Conservation (phyloP, 208 protist genomes). For the Acanthamoeba quina region DNA sequence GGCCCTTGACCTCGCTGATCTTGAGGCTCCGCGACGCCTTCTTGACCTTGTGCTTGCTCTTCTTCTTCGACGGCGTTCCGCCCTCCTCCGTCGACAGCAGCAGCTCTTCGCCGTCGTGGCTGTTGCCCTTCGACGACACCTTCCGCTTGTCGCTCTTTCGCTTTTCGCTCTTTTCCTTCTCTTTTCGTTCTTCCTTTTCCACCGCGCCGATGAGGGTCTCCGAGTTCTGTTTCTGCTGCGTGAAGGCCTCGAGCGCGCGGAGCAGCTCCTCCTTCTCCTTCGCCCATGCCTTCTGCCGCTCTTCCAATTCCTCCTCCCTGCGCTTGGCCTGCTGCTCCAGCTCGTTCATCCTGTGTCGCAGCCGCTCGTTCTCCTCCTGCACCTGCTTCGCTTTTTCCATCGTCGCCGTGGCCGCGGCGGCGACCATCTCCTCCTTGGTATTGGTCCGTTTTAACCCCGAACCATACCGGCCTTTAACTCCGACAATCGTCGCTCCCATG, state of each 20-base stretch:
- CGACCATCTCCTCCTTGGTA: neutral
- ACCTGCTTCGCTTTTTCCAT: slow-evolving; percentile 1
- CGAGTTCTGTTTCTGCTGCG: neutral
- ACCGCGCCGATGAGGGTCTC: neutral
- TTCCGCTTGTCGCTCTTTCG: slow-evolving; percentile 1
- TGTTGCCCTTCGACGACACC: neutral
- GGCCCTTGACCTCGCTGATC: slow-evolving; percentile 10
- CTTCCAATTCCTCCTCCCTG: neutral
- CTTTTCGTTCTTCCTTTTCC: neutral
- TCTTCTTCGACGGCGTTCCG: neutral
- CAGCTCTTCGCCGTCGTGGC: neutral
- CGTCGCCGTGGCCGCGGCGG: neutral
- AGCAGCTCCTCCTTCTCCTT: neutral
- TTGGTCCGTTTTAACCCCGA: neutral
- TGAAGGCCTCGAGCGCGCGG: neutral
- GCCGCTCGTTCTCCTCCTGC: slow-evolving; percentile 13
- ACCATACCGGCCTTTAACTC: neutral
- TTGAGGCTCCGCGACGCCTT: slow-evolving; percentile 1
- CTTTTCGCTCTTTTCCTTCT: slow-evolving; percentile 15
- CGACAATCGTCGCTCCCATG: neutral
- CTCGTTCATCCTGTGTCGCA: neutral
- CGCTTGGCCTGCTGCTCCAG: neutral
- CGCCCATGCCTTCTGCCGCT: neutral
- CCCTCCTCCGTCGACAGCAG: neutral
- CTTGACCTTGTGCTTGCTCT: slow-evolving; percentile 12